A percentile compares a stretch with the other conserved stretches of the same genome.
These are phyloP conservation scores for Hyaloperonospora brassicae DNA, from an alignment of 352 stramenopile genomes.

Conservation along the genomic window DNA sequence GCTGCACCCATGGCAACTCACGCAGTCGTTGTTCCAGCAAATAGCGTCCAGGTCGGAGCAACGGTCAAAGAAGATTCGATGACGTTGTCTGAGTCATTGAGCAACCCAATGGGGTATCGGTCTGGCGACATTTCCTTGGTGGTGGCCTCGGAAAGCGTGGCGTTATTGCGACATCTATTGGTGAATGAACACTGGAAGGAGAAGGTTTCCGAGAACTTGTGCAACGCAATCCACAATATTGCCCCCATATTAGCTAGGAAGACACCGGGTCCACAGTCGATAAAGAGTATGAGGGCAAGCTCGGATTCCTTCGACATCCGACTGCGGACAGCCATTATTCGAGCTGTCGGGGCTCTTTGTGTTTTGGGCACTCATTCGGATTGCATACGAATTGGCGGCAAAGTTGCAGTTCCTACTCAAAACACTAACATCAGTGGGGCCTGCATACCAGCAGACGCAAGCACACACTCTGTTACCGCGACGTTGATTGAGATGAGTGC, in stretches of 20 bases:
- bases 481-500: constrained; percentile 74
- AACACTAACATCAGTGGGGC: constrained; percentile 14
- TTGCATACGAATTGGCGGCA: constrained; percentile 74
- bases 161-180: constrained; percentile 61
- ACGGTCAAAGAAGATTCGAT: constrained; percentile 20
- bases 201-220: constrained; percentile 58
- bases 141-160: constrained; percentile 76
- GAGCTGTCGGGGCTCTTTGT: constrained; percentile 72
- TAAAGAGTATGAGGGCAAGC: not conserved
- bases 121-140: constrained; percentile 75
- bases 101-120: constrained; percentile 71
- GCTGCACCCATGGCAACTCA: constrained; percentile 53
- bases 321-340: constrained; percentile 61
- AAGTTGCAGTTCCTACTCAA: constrained; percentile 58
- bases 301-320: constrained; percentile 50
- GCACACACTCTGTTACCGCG: constrained; percentile 38
- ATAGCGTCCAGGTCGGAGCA: constrained; percentile 10
- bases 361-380: constrained; percentile 79
- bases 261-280: constrained; percentile 20
- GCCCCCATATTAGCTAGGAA: constrained; percentile 46
- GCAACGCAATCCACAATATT: constrained; percentile 65
- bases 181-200: constrained; percentile 56
- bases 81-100: constrained; percentile 60
- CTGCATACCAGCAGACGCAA: constrained; percentile 29
- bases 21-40: constrained; percentile 37